Conservation (phyloP, 495 filamentous ascomycete genomes). For the Platismatia glauca region DNA sequence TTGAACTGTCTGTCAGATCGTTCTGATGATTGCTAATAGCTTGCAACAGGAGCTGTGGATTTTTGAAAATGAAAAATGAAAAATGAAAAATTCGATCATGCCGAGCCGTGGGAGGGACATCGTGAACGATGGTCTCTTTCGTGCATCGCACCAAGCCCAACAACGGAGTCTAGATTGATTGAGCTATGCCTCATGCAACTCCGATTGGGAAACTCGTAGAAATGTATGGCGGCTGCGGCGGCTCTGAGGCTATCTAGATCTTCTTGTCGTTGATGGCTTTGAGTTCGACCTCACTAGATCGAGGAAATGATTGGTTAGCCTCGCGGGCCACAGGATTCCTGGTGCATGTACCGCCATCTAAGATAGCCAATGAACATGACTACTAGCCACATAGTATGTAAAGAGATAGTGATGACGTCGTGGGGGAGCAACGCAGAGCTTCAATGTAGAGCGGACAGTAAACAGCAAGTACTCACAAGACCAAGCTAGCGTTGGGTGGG, state of each 20-base stretch:
- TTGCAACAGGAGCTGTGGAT: not conserved
- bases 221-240: not conserved
- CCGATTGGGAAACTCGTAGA: not conserved
- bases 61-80: not conserved
- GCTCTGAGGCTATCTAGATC: slow-evolving; percentile 12
- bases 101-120: slow-evolving; percentile 1
- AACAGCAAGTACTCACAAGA: slow-evolving; percentile 37
- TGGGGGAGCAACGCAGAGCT: slow-evolving; percentile 6
- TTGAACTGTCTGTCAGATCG: not conserved
- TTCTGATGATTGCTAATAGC: not conserved
- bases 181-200: not conserved
- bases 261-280: slow-evolving; percentile 35
- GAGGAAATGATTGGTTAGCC: slow-evolving; percentile 12
- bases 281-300: slow-evolving; percentile 38
- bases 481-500: slow-evolving; percentile 36
- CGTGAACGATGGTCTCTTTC: slow-evolving; percentile 8
- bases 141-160: not conserved
- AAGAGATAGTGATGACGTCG: not conserved
- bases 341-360: slow-evolving; percentile 1
- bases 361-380: not conserved
- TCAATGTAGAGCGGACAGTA: slow-evolving; percentile 3
- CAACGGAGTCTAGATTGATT: not conserved
- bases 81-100: not conserved
- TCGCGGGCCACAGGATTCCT: slow-evolving; percentile 1
- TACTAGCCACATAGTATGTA: not conserved